Conservation (phyloP, 805 yeast species). For the Isabelozyma rhagii region DNA sequence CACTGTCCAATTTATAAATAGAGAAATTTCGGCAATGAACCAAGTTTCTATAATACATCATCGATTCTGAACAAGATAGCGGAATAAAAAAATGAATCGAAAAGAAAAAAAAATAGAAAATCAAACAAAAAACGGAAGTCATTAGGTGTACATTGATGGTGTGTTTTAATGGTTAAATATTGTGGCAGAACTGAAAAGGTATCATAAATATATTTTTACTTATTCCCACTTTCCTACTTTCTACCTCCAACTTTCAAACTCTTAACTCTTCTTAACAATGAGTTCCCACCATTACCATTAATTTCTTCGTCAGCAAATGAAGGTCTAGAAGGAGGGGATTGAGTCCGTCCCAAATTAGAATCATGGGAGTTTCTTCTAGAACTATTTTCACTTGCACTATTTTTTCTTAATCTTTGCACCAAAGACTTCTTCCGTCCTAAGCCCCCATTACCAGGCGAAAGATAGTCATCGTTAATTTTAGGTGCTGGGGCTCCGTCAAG, state of each 20-base stretch:
- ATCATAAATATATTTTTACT: not conserved
- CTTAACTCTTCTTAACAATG: slow-evolving; percentile 79
- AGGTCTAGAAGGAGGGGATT: slow-evolving; percentile 7
- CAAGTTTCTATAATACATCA: not conserved
- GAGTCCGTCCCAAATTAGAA: slow-evolving; percentile 2
- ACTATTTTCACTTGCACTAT: slow-evolving; percentile 27
- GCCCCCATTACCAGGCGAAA: slow-evolving; percentile 32
- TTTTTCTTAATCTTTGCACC: slow-evolving; percentile 58
- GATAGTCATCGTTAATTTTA: slow-evolving; percentile 32
- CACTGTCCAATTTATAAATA: not conserved
- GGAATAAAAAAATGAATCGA: too few species aligned
- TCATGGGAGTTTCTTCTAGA: slow-evolving; percentile 33
- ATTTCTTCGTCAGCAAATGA: slow-evolving; percentile 10
- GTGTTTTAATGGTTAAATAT: not conserved
- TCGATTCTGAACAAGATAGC: too few species aligned
- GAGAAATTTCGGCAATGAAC: not conserved
- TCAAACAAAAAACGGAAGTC: not conserved
- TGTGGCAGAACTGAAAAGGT: not conserved
- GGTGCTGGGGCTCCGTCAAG: slow-evolving; percentile 95
- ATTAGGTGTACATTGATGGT: not conserved
- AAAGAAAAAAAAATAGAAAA: not conserved
- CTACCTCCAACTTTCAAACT: slow-evolving; percentile 77
- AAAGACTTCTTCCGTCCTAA: slow-evolving; percentile 82
- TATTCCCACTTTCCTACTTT: slow-evolving; percentile 10
- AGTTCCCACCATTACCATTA: slow-evolving; percentile 36